A percentile compares a stretch with the other conserved stretches of the same genome.
phyloP scores from a whole-genome alignment of 2,329 filamentous ascomycete species.

The Colletotrichum sp. region DNA sequence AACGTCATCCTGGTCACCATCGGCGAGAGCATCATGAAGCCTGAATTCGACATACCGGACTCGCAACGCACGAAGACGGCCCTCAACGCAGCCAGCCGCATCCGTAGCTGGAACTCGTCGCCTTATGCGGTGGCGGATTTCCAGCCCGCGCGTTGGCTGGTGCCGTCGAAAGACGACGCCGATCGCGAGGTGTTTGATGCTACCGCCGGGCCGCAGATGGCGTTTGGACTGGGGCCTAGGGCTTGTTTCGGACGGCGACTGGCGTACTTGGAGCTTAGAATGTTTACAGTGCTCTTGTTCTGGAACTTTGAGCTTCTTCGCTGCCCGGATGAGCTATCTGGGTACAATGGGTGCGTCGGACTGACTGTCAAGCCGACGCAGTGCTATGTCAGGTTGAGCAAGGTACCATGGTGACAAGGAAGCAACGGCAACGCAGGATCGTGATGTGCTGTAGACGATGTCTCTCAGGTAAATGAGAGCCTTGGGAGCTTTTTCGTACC shows the following conservation, averaged over 20 bases:
- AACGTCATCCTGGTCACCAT: slow-evolving; percentile 1
- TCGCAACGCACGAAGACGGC: slow-evolving; percentile 17
- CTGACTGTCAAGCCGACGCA: background rate
- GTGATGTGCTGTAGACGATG: background rate
- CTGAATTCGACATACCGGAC: slow-evolving; percentile 5
- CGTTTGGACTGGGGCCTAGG: slow-evolving; percentile 27
- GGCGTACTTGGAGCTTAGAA: slow-evolving; percentile 32
- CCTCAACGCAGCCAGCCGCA: background rate
- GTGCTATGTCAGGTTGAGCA: background rate
- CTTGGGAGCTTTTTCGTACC: background rate
- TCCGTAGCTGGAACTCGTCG: background rate
- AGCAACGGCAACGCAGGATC: background rate
- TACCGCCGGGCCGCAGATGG: slow-evolving; percentile 27
- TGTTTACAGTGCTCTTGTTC: slow-evolving; percentile 27
- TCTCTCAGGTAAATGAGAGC: background rate
- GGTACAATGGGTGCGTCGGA: background rate
- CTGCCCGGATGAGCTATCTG: background rate
- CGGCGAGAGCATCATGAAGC: slow-evolving; percentile 6
- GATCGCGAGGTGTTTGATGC: slow-evolving; percentile 24
- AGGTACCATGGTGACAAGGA: background rate
- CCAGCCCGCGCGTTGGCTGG: slow-evolving; percentile 25
- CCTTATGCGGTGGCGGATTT: slow-evolving; percentile 10
- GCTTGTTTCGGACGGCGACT: slow-evolving; percentile 32
- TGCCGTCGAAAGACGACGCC: background rate
- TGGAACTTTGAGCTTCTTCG: slow-evolving; percentile 29